Conservation (phyloP, 805 yeast genomes). For the Pichia pseudocactophila region DNA sequence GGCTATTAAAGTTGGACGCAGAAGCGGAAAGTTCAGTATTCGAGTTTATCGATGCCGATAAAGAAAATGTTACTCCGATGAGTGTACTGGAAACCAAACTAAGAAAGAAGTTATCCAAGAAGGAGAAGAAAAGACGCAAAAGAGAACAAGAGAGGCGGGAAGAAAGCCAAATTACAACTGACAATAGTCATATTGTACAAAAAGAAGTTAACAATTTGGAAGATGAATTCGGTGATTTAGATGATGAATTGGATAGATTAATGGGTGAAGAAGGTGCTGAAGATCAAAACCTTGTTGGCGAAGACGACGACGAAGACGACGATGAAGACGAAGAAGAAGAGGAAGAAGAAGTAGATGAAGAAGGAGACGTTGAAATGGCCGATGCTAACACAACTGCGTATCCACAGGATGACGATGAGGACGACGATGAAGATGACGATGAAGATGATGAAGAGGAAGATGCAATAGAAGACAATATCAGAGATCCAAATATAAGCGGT, state of each 20-base stretch:
- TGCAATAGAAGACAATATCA: constrained; percentile 36
- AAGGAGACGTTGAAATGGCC: constrained; percentile 34
- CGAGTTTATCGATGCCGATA: constrained; percentile 51
- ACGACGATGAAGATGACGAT: constrained; percentile 27
- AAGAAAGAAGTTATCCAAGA: constrained; percentile 16
- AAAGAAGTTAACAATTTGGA: constrained; percentile 30
- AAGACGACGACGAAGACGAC: constrained; percentile 33
- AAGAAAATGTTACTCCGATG: constrained; percentile 24
- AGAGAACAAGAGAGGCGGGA: constrained; percentile 8
- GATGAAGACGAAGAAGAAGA: constrained; percentile 38
- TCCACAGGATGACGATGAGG: constrained; percentile 25
- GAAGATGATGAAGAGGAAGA: constrained; percentile 36
- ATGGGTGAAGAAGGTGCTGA: constrained; percentile 23
- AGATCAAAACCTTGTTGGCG: constrained; percentile 30
- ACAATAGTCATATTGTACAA: not conserved
- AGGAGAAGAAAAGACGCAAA: constrained; percentile 17
- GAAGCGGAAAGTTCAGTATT: constrained; percentile 76
- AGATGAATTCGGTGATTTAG: constrained; percentile 25
- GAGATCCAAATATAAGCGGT: constrained; percentile 43
- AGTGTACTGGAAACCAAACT: constrained; percentile 25
- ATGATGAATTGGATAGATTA: constrained; percentile 17
- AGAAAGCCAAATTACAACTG: constrained; percentile 1
- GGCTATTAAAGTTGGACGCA: constrained; percentile 62
- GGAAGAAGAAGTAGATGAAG: constrained; percentile 34
- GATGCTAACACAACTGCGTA: constrained; percentile 37